Percentiles rank a stretch among this genome's conserved stretches.
Conservation (phyloP, 805 yeast genomes). For the Lachancea mirantina region DNA sequence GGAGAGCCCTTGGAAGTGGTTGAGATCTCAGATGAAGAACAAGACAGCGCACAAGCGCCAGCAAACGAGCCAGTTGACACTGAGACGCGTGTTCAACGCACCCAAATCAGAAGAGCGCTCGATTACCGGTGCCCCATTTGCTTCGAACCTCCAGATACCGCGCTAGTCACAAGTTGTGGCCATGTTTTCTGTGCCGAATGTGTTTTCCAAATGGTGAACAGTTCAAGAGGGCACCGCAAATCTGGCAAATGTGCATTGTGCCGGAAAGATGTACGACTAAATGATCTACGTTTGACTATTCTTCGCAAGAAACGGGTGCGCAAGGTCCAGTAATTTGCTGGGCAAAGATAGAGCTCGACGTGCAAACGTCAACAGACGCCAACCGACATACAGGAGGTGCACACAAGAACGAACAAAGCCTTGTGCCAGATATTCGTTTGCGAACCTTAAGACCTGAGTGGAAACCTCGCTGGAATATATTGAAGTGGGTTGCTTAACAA, state of each 20-base stretch:
- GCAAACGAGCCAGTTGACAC: slow-evolving; percentile 1
- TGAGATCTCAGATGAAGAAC: slow-evolving; percentile 33
- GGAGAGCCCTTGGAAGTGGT: slow-evolving; percentile 14
- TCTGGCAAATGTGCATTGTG: slow-evolving; percentile 40
- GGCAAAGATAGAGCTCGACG: too few relatives aligned
- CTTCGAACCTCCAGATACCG: slow-evolving; percentile 43
- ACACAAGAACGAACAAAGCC: too few relatives aligned
- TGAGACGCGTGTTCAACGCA: slow-evolving; percentile 15
- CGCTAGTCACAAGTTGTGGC: slow-evolving; percentile 50
- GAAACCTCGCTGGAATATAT: too few relatives aligned
- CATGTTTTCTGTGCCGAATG: slow-evolving; percentile 51
- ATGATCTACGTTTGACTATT: slow-evolving; percentile 26
- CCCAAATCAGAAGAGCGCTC: slow-evolving; percentile 26
- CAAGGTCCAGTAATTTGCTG: too few relatives aligned
- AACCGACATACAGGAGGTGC: too few relatives aligned
- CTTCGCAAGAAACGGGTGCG: slow-evolving; percentile 27
- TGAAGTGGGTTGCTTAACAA: too few relatives aligned
- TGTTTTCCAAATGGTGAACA: slow-evolving; percentile 42
- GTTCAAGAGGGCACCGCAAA: slow-evolving; percentile 34
- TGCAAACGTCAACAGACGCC: too few relatives aligned
- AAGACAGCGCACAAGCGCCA: not conserved
- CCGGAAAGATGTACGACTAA: slow-evolving; percentile 31
- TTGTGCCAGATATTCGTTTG: too few relatives aligned
- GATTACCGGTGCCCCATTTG: slow-evolving; percentile 48
- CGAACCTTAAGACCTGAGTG: too few relatives aligned